Conservation (phyloP, 2,329 filamentous ascomycete genomes). For the Stemphylium vesicarium region DNA sequence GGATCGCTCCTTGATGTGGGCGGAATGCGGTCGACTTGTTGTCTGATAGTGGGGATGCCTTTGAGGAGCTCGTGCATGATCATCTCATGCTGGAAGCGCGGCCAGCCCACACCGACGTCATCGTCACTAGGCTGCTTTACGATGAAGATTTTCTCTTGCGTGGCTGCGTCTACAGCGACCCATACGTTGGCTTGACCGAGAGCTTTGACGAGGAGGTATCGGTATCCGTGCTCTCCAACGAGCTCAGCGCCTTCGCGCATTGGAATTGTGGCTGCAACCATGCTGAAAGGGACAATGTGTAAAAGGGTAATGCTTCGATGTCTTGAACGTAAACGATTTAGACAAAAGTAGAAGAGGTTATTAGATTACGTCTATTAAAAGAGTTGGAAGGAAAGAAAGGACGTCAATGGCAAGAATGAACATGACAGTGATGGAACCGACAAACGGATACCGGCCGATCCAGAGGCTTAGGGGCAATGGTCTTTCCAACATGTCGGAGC, state of each 20-base stretch:
- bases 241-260: constrained; percentile 18
- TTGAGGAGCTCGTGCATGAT: constrained; percentile 20
- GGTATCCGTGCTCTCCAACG: constrained; percentile 15
- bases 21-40: constrained; percentile 17
- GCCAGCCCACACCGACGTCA: constrained; percentile 15
- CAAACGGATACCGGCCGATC: constrained; percentile 9
- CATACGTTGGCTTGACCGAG: constrained; percentile 19
- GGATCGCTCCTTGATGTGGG: constrained; percentile 8
- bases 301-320: background rate
- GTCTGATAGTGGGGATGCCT: constrained; percentile 11
- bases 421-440: background rate
- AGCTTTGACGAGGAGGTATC: constrained; percentile 15
- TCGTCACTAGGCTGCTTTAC: constrained; percentile 17
- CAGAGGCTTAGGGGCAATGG: constrained; percentile 1
- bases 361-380: constrained; percentile 1
- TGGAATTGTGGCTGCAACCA: constrained; percentile 8
- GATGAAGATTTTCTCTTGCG: constrained; percentile 16
- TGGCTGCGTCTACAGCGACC: constrained; percentile 19
- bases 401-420: constrained; percentile 2
- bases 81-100: constrained; percentile 18
- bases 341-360: background rate
- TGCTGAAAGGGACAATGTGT: background rate
- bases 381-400: background rate
- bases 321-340: background rate
- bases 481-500: constrained; percentile 2